A percentile compares a stretch with the other conserved stretches of the same genome.
phyloP scores from a whole-genome alignment of 2,329 filamentous ascomycete species.

The Diaporthe eres region DNA sequence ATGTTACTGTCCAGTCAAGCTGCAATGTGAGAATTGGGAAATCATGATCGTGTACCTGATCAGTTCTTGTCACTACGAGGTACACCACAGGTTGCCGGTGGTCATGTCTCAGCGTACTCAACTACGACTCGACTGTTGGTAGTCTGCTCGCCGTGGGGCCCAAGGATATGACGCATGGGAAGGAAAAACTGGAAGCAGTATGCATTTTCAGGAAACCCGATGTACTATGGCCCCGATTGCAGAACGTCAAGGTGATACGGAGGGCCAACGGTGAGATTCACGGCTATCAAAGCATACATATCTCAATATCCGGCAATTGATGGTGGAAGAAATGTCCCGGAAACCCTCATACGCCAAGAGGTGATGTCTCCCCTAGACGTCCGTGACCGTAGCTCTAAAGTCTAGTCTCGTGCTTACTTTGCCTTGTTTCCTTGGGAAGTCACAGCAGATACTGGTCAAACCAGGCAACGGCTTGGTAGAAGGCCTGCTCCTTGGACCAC shows the following conservation, averaged over 20 bases:
- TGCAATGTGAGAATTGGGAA: background rate
- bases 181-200: background rate
- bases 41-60: background rate
- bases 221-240: background rate
- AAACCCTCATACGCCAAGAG: background rate
- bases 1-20: no score
- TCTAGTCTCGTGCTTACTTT: background rate
- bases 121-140: background rate
- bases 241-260: no score
- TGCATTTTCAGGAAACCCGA: no score
- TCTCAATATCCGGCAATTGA: background rate
- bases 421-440: constrained; percentile 18
- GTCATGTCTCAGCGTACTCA: background rate
- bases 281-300: background rate
- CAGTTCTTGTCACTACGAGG: background rate
- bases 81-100: background rate
- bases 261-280: background rate
- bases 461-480: constrained; percentile 83
- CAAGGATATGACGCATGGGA: background rate
- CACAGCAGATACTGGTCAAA: constrained; percentile 73
- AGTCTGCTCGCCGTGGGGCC: background rate
- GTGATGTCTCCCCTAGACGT: no score
- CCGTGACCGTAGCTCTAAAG: background rate
- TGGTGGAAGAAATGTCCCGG: background rate
- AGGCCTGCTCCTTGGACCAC: constrained; percentile 86